phyloP scores from a whole-genome alignment of 768 basidiomycete genomes.

The Tulasnella calospora region DNA sequence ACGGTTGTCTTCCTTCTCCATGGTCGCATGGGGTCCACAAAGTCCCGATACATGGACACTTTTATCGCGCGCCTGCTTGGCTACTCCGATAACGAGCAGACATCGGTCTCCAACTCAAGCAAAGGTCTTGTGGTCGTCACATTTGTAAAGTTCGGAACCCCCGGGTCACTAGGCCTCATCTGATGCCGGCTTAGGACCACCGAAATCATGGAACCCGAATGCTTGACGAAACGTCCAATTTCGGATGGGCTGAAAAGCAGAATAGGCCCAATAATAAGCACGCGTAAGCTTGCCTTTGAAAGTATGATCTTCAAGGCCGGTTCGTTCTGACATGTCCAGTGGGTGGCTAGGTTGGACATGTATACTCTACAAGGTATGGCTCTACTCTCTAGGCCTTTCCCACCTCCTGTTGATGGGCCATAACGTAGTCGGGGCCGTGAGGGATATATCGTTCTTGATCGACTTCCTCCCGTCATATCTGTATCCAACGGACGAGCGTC shows the following conservation, averaged over 20 bases:
- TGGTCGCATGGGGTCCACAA: conserved; percentile 40
- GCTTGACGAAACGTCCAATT: conserved; percentile 41
- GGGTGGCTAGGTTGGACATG: conserved; percentile 43
- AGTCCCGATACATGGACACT: conserved; percentile 34
- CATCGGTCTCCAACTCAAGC: conserved; percentile 9
- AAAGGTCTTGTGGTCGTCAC: conserved; percentile 45
- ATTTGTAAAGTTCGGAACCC: conserved; percentile 37
- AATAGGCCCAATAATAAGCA: conserved; percentile 43
- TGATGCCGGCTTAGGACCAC: conserved; percentile 42
- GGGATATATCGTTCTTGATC: conserved; percentile 74
- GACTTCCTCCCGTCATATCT: conserved; percentile 72
- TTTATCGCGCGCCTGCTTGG: conserved; percentile 39
- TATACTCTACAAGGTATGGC: conserved; percentile 44
- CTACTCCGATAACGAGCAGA: conserved; percentile 29
- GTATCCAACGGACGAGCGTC: conserved; percentile 60
- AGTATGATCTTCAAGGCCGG: too few relatives aligned
- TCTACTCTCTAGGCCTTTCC: background rate
- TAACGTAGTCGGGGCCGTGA: conserved; percentile 54
- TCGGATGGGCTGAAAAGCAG: conserved; percentile 37
- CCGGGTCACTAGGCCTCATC: background rate
- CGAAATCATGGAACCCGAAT: conserved; percentile 49
- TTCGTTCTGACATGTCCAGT: background rate
- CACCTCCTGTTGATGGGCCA: background rate
- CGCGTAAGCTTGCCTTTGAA: conserved; percentile 37
- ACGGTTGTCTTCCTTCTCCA: conserved; percentile 47